Evolutionary conservation across 2,329 filamentous ascomycete genomes (phyloP).

Genomic region (Fusarium marasasianum): DNA sequence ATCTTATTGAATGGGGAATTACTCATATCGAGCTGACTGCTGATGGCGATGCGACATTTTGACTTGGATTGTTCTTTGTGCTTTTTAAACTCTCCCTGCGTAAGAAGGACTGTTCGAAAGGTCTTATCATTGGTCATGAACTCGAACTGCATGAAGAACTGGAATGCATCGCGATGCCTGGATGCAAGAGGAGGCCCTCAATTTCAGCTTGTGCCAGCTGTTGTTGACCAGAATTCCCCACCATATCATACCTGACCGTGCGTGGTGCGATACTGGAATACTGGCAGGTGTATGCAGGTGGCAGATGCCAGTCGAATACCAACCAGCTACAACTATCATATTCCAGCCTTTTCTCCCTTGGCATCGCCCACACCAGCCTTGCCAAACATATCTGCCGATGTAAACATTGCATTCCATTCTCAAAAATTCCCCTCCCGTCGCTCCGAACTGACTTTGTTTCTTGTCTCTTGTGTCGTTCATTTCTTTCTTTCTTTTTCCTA

Average conservation of each 20-base stretch:
- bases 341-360: constrained; percentile 36
- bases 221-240: constrained; percentile 29
- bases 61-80: background rate
- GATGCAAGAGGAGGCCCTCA: constrained; percentile 11
- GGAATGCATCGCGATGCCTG: constrained; percentile 44
- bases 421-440: constrained; percentile 5
- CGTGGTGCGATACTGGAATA: constrained; percentile 7
- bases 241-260: constrained; percentile 16
- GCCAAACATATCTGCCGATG: constrained; percentile 35
- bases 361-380: constrained; percentile 33
- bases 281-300: constrained; percentile 36
- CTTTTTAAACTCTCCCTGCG: constrained; percentile 20
- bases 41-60: background rate
- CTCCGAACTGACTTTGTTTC: constrained; percentile 26
- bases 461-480: constrained; percentile 25
- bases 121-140: constrained; percentile 14
- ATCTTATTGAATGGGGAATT: background rate
- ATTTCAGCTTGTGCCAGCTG: constrained; percentile 21
- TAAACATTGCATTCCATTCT: constrained; percentile 47
- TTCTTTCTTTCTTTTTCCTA: constrained; percentile 1
- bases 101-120: constrained; percentile 1
- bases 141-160: constrained; percentile 21
- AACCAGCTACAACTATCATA: constrained; percentile 26
- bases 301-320: constrained; percentile 39
- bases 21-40: background rate